Percentiles rank a stretch among this genome's conserved stretches.
phyloP scores from a whole-genome alignment of 441 rosid species.

The Mallotus japonicus region DNA sequence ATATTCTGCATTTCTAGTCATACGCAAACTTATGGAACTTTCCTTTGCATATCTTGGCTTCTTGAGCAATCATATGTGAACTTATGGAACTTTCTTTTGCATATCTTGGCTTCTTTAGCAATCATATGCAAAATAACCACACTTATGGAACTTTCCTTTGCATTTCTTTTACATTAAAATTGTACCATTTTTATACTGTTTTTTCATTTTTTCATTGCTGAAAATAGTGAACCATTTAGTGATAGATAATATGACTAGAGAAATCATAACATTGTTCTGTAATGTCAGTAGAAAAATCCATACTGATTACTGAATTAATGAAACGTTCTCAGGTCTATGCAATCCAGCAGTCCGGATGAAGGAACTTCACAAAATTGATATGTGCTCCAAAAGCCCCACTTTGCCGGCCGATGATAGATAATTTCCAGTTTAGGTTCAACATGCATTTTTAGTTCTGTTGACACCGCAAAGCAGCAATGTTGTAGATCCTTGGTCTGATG shows the following conservation, averaged over 20 bases:
- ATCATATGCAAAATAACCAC: too few relatives aligned
- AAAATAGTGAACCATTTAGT: too few relatives aligned
- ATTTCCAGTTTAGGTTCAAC: background rate
- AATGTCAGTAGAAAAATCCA: too few relatives aligned
- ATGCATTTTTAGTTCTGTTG: background rate
- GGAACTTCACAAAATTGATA: conserved; percentile 61
- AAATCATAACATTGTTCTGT: background rate
- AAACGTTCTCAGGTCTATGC: conserved; percentile 55
- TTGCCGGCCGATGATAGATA: conserved; percentile 51
- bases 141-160: too few relatives aligned
- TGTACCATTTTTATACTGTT: too few relatives aligned
- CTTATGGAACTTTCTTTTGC: too few relatives aligned
- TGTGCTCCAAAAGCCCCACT: conserved; percentile 77
- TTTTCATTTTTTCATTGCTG: background rate
- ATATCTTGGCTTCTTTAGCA: too few relatives aligned
- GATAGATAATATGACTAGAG: background rate
- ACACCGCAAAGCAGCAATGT: background rate
- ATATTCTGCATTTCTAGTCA: background rate
- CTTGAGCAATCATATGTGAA: background rate
- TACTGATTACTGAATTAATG: conserved; percentile 3
- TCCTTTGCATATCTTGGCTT: background rate
- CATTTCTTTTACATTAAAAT: too few relatives aligned
- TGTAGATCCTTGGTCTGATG: background rate
- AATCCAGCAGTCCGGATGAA: conserved; percentile 49
- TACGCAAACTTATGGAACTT: background rate